A percentile compares a stretch with the other conserved stretches of the same genome.
These are phyloP conservation scores for Backusella tarrabulga DNA, from an alignment of 192 early-diverging fungal species.

Conservation along the genomic window DNA sequence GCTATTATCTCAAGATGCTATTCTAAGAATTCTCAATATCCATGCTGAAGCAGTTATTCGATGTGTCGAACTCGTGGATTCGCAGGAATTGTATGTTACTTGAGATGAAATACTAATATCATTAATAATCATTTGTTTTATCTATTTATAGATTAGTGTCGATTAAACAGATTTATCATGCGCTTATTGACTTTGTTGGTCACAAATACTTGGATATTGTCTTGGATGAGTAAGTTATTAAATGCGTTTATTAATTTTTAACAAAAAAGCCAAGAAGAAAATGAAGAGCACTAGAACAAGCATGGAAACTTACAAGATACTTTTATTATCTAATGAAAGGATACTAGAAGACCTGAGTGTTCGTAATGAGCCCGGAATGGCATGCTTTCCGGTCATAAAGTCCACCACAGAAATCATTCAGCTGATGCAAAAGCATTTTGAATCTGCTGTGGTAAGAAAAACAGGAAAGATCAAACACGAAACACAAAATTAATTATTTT, in stretches of 20 bases:
- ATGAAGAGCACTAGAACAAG: not conserved
- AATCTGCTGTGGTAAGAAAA: conserved; percentile 60
- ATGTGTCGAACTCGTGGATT: conserved; percentile 71
- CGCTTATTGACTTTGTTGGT: conserved; percentile 79
- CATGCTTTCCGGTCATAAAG: conserved; percentile 60
- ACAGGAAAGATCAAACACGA: not conserved
- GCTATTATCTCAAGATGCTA: conserved; percentile 42
- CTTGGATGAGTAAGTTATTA: conserved; percentile 62
- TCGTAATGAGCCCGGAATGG: conserved; percentile 66
- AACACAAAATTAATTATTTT: not conserved
- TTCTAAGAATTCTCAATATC: conserved; percentile 60
- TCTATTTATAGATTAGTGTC: conserved; percentile 55
- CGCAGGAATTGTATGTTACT: conserved; percentile 54
- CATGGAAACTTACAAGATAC: not conserved
- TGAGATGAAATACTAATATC: not conserved
- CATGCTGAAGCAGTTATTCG: conserved; percentile 79
- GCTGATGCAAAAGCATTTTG: conserved; percentile 81
- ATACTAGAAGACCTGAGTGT: conserved; percentile 64
- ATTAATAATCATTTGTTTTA: not conserved
- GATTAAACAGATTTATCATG: conserved; percentile 64
- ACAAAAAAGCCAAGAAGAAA: not conserved
- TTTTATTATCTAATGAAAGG: conserved; percentile 35
- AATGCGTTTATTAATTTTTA: not conserved
- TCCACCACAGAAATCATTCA: conserved; percentile 70
- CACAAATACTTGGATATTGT: conserved; percentile 80